Evolutionary conservation across 208 protist species (phyloP), one percentile per base, ranked within the genome.

Genomic region (Lotmaria passim): DNA sequence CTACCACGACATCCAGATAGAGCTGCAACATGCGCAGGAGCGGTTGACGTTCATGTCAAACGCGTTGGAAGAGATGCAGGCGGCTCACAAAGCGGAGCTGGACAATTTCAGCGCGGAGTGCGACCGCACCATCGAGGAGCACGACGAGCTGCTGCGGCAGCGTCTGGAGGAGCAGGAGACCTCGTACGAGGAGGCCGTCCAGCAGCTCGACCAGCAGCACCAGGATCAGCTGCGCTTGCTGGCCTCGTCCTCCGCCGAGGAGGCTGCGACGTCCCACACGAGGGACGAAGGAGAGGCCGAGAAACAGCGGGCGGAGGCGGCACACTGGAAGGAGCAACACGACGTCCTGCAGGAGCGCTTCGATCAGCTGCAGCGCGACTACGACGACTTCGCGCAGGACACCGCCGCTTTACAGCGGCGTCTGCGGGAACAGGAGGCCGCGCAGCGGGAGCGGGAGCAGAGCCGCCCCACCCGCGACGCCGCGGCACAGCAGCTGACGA

Each of bases 331-430:
- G 57, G 65, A 28, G 17, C 53, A 81, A 59, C 67, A 81, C 53
- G 61, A 57, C 38, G 75, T 73, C 14, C 69, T 86, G 43, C 70
- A 75, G 39, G 46, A 57, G 26, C 81, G 81, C 44, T 85, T 81
- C 51, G 26, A 80, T 10, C 72, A 85, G 59, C 70, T 88, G n/a
- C 81, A 87, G 69, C 51, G 47, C 55, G 81, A 87, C 39, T 80
- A 82, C 72, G 70, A 81, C 50, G 73, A 74, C 34, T 75, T 78
- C 24, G 24, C 70, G 8, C 47, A 73, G 24, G 72, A 77, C 74
- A 81, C 65, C n/a, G 57, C 56, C 31, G 64, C 52, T 3, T 36
- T 71, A 56, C 67, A 74, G 52, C 61, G 59, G 55, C 60, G 67
- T 24, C 31, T 72, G 43, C 55, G 31, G 24, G 73, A 80, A 1